Evolutionary conservation across 208 protist species (phyloP).

Genomic region (Trichomonas tenax): DNA sequence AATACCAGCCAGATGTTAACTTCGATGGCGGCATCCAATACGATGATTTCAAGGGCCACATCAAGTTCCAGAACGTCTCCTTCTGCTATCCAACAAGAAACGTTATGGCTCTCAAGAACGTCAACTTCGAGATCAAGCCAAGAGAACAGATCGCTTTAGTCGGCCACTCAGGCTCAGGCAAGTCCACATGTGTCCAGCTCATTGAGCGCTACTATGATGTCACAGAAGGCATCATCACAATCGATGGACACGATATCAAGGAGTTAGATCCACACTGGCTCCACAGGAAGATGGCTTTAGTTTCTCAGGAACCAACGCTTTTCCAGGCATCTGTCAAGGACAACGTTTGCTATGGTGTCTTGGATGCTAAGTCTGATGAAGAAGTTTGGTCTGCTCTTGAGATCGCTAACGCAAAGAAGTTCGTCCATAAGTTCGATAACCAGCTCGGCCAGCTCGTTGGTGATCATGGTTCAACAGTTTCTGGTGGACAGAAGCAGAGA

Average conservation of each 20-base stretch:
- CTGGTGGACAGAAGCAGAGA: no score
- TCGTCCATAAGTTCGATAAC: conserved; percentile 36
- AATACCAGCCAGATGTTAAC: background rate
- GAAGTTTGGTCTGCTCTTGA: conserved; percentile 60
- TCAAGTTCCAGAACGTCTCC: background rate
- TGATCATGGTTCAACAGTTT: background rate
- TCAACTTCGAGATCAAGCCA: conserved; percentile 26
- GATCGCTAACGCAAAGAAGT: conserved; percentile 69
- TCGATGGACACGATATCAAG: background rate
- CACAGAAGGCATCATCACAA: conserved; percentile 5
- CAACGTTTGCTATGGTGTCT: conserved; percentile 76
- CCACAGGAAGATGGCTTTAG: conserved; percentile 40
- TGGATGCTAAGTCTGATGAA: conserved; percentile 57
- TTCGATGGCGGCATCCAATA: background rate
- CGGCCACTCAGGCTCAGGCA: background rate
- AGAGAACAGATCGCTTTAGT: conserved; percentile 31
- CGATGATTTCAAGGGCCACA: background rate
- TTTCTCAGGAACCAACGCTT: conserved; percentile 78
- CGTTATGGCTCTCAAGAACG: background rate
- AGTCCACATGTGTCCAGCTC: conserved; percentile 38
- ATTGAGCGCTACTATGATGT: conserved; percentile 81
- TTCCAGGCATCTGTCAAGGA: conserved; percentile 79
- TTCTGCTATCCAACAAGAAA: conserved; percentile 1
- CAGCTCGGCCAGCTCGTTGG: background rate
- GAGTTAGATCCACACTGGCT: background rate